Conservation (phyloP, 306 rosid genomes). For the Senna tora region DNA sequence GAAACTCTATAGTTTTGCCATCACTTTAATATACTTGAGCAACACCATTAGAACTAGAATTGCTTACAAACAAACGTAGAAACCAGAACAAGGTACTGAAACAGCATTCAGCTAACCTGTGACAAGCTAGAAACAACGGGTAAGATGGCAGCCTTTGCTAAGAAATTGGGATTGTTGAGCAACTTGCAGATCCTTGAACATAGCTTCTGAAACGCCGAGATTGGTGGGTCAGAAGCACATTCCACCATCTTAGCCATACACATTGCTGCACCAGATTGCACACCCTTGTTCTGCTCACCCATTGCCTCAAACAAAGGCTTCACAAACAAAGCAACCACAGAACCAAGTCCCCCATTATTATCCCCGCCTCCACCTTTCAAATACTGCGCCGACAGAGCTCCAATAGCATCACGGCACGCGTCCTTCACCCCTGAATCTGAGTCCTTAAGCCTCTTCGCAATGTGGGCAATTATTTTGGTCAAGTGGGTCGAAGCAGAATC, state of each 20-base stretch:
- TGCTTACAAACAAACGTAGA: background rate
- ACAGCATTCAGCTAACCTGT: slow-evolving; percentile 53
- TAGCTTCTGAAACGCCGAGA: slow-evolving; percentile 76
- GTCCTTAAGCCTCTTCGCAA: slow-evolving; percentile 80
- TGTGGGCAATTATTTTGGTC: slow-evolving; percentile 67
- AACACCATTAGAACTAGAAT: too few relatives aligned
- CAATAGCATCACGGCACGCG: slow-evolving; percentile 84
- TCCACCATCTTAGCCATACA: slow-evolving; percentile 93
- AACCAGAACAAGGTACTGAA: background rate
- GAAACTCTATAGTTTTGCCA: too few relatives aligned
- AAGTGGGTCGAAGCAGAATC: slow-evolving; percentile 72
- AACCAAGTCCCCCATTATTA: slow-evolving; percentile 44
- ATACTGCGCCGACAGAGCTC: slow-evolving; percentile 62
- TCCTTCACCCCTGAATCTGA: slow-evolving; percentile 73
- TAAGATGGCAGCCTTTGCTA: slow-evolving; percentile 77
- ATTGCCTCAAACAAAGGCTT: slow-evolving; percentile 93
- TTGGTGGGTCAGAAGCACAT: slow-evolving; percentile 59
- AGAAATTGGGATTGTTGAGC: slow-evolving; percentile 76
- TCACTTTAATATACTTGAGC: too few relatives aligned
- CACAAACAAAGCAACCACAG: slow-evolving; percentile 81
- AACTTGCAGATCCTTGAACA: slow-evolving; percentile 94
- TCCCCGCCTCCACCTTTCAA: slow-evolving; percentile 40
- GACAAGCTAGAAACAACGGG: slow-evolving; percentile 83
- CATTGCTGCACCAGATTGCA: slow-evolving; percentile 87
- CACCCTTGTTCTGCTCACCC: slow-evolving; percentile 89